These are phyloP conservation scores for Knufia fluminis DNA, from an alignment of 2,329 filamentous ascomycete genomes.

Conservation along the genomic window DNA sequence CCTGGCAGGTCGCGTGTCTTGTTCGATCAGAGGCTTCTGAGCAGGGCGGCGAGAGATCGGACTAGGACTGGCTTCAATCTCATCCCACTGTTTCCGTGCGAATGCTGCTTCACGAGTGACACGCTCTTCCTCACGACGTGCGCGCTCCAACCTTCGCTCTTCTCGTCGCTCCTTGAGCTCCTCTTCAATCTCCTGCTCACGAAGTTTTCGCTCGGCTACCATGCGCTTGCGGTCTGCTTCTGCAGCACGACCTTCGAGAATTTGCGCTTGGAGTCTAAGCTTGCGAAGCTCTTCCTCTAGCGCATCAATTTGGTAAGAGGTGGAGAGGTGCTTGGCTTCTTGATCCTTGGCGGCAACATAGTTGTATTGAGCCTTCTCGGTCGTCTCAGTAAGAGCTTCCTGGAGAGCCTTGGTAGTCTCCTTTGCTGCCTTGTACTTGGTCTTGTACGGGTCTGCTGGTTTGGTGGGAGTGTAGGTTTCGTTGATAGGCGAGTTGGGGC, in stretches of 20 bases:
- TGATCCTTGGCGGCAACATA: constrained; percentile 4
- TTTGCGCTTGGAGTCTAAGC: background rate
- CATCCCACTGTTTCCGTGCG: constrained; percentile 4
- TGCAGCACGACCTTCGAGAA: constrained; percentile 1
- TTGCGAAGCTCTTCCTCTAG: constrained; percentile 2
- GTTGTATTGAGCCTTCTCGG: constrained; percentile 5
- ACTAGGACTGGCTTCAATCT: constrained; percentile 7
- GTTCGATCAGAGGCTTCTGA: background rate
- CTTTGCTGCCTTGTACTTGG: constrained; percentile 6
- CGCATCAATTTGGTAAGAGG: background rate
- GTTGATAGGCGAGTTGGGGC: background rate
- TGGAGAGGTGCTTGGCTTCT: background rate
- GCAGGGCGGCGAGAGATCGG: background rate
- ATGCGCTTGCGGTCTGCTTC: constrained; percentile 4
- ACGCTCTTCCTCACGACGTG: background rate
- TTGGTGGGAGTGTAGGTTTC: background rate
- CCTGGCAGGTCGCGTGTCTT: background rate
- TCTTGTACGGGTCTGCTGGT: constrained; percentile 3
- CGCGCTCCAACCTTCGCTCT: background rate
- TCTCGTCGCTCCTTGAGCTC: background rate
- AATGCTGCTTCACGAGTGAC: constrained; percentile 2
- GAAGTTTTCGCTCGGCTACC: constrained; percentile 3
- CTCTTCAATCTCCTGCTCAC: constrained; percentile 2
- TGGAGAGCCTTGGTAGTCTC: constrained; percentile 1
- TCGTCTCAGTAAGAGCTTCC: constrained; percentile 7